Evolutionary conservation across 108 stramenopile genomes (phyloP), one percentile per base, ranked within the genome.

Genomic region (Epithemia pelagica): DNA sequence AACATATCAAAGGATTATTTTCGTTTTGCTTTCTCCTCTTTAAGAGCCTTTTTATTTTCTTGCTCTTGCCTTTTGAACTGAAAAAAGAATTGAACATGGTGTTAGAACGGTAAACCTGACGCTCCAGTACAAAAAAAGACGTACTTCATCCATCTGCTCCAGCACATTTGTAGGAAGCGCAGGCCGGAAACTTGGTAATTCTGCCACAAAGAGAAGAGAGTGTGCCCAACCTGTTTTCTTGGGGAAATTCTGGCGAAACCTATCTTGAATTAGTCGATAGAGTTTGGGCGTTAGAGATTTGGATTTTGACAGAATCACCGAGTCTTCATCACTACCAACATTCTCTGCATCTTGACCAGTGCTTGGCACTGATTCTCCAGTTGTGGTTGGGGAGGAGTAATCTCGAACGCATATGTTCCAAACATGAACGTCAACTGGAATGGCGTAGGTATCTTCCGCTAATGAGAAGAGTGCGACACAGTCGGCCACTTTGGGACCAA

Each of bases 401-500:
- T 95, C 96, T 24, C 98, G 81, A 8, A 89, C 69, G 10, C 95
- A 96, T 68, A 99, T 99, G 29, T 92, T 85, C 96, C 96, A 97
- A 0, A 99, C 98, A 68, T 98, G 96, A 8, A 89, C 86, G 69
- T 98, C 97, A 3, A 98, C 98, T 1, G 99, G 98, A 31, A 99
- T 96, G 26, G 92, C 82, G 15, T 46, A 15, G 24, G 86, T 85
- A 21, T 75, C 61, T 61, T 94, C 88, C 56, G 87, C 90, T 22
- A 98, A 65, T 21, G 92, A 94, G 71, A 99, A 99, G 0, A 99
- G 87, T 20, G 97, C 96, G 3, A 99, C 90, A 72, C 99, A 99
- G 71, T 99, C 99, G 18, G 99, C 99, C 0, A 99, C 97, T 65
- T 99, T 97, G n/a, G 77, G 77, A 0, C 97, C 97, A 3, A 96